These are phyloP conservation scores for Dothistroma pini DNA, from an alignment of 2,329 filamentous ascomycete genomes.

Conservation along the genomic window DNA sequence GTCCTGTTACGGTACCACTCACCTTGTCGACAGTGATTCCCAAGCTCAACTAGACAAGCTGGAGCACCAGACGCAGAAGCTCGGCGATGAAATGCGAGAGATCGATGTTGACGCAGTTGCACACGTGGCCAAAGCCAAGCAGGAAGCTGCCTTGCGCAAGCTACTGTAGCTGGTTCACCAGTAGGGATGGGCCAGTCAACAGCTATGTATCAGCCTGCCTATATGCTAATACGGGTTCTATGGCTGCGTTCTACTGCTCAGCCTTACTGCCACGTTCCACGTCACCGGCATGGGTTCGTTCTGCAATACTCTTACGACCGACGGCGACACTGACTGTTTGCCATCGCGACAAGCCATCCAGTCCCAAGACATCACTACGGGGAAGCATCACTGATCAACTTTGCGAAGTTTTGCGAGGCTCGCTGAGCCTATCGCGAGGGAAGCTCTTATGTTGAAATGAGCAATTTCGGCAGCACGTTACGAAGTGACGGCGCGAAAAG, in stretches of 20 bases:
- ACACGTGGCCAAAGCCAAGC: conserved; percentile 20
- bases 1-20: conserved; percentile 20
- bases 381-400: no score
- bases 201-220: background rate
- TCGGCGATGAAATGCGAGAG: conserved; percentile 37
- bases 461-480: background rate
- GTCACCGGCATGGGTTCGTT: background rate
- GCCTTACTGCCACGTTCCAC: background rate
- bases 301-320: no score
- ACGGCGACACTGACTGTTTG: no score
- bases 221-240: background rate
- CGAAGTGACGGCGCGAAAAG: background rate
- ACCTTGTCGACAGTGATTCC: conserved; percentile 23
- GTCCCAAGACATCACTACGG: no score
- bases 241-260: background rate
- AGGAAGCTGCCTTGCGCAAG: conserved; percentile 14
- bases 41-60: conserved; percentile 35
- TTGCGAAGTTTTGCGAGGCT: no score
- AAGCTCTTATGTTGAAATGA: background rate
- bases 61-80: conserved; percentile 37
- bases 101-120: conserved; percentile 31
- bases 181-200: conserved; percentile 1
- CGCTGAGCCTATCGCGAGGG: background rate
- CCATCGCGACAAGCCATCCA: no score
- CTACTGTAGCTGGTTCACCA: conserved; percentile 1